Evolutionary conservation across 495 filamentous ascomycete genomes (phyloP), one percentile per base, ranked within the genome.

Genomic region (Oidiodendron maius): DNA sequence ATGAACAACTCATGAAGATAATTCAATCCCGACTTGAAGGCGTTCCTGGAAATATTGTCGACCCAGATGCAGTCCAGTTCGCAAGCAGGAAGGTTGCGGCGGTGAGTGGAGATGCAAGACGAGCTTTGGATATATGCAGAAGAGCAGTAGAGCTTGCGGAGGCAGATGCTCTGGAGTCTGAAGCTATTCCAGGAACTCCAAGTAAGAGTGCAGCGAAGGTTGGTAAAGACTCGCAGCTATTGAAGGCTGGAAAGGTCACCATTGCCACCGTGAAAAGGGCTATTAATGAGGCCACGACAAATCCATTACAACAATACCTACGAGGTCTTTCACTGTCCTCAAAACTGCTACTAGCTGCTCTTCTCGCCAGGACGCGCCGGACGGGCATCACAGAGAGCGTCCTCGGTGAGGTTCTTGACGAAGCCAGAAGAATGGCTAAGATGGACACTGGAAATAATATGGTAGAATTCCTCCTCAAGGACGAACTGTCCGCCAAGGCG

Each of bases 1-100:
- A 97, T 66, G 88, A 89, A 38, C 94, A 97, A 64, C 75, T 99
- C n/a, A 96, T 96, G 86, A 84, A 86, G 52, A 97, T 99, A 55
- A 94, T 99, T 48, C 82, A 87, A 58, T 93, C 87, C 4, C 83
- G 94, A 11, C 77, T 99, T 4, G 80, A 83, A 52, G 86, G 84
- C 22, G 88, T 97, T 9, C 87, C 86, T 0, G 91, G 89, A 16
- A 77, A 89, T 60, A 87, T 97, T 37, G 91, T 97, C 16, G 89
- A 96, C 30, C 66, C 87, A 10, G 94, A 99, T 64, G 94, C 94
- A 13, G 74, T 99, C 32, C 93, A 97, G 67, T 99, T 99, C 60
- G 94, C 94, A 4, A 88, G 86, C 43, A 77, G 94, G 17, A 99
- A 99, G 67, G 94, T 99, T 1, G 94, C 94, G 0, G 91, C 93